Evolutionary conservation across 495 filamentous ascomycete species (phyloP).

Genomic region (Aspergillus hancockii): DNA sequence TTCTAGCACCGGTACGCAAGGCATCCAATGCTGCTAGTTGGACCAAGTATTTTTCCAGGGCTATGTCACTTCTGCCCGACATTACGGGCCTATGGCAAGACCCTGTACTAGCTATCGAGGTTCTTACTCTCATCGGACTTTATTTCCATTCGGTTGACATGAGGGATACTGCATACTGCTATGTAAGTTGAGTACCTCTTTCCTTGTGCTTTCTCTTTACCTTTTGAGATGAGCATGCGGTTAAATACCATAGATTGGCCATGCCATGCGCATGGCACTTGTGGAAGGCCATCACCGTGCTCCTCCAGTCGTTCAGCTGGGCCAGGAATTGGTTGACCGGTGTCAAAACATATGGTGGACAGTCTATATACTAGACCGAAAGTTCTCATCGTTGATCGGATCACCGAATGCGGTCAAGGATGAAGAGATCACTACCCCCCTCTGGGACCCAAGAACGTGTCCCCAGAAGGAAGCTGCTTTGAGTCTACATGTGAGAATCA

Average conservation of each 20-base stretch:
- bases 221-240: background rate
- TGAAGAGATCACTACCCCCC: conserved; percentile 29
- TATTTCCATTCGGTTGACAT: conserved; percentile 38
- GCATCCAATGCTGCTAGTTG: conserved; percentile 20
- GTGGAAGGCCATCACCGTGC: conserved; percentile 32
- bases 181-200: conserved; percentile 21
- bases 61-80: conserved; percentile 37
- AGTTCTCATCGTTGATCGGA: conserved; percentile 31
- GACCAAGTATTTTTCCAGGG: conserved; percentile 30
- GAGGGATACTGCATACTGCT: conserved; percentile 31
- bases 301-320: conserved; percentile 27
- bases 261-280: conserved; percentile 36
- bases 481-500: conserved; percentile 32
- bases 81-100: conserved; percentile 31
- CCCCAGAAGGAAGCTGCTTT: conserved; percentile 27
- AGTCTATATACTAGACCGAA: conserved; percentile 34
- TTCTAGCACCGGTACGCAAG: conserved; percentile 25
- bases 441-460: conserved; percentile 24
- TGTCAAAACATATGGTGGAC: conserved; percentile 36
- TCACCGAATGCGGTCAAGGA: conserved; percentile 29
- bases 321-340: conserved; percentile 25
- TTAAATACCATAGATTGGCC: conserved; percentile 27
- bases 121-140: conserved; percentile 29
- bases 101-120: conserved; percentile 29
- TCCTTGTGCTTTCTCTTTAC: background rate